Evolutionary conservation across 2,329 filamentous ascomycete genomes (phyloP), one percentile per base, ranked within the genome.

Genomic region (Tolypocladium tropicale): DNA sequence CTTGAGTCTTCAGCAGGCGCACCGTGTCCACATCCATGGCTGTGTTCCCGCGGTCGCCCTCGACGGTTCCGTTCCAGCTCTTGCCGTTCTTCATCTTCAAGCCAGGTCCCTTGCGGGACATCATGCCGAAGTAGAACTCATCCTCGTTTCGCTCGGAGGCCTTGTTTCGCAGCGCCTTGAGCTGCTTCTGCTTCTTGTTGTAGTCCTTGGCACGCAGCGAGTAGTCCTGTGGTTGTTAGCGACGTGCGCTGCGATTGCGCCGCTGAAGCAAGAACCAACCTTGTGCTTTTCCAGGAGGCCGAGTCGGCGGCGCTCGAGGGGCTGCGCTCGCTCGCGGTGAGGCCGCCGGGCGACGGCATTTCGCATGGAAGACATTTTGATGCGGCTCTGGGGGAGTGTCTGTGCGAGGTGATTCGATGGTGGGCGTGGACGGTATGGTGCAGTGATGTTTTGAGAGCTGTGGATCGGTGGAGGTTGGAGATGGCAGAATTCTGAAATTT

Each of bases 281-380:
- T 96, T 96, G 80, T 94, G 89, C 76, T 99, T 97, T 72, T 97
- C 94, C 59, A 97, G 85, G 25, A 97, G 82, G 61, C 94, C 94
- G 74, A 91, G 90, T 76, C 90, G 90, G 62, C 86, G 78, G 54
- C 94, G 89, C 68, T 92, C 89, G 60, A 83, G 73, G 43, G 92
- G 89, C 72, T 97, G 94, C 37, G 89, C 89, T 65, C 94, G 87
- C 79, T 97, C 94, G 64, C 86, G 83, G 74, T 97, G 93, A 63
- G 90, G 87, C 67, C 90, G 90, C 73, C 90, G 83, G 64, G 90
- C 83, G 59, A 92, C 82, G 69, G 81, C 78, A 66, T 84, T 84
- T 60, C 81, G 76, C 71, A 84, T 78, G 3, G 82, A 82, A 36
- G 80, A 82, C 79, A 82, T 80, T 10, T 12, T 21, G 28, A 33